Percentiles rank a stretch among this genome's conserved stretches.
Evolutionary conservation across 2,329 filamentous ascomycete genomes (phyloP).

Genomic region (Emergomyces africanus): DNA sequence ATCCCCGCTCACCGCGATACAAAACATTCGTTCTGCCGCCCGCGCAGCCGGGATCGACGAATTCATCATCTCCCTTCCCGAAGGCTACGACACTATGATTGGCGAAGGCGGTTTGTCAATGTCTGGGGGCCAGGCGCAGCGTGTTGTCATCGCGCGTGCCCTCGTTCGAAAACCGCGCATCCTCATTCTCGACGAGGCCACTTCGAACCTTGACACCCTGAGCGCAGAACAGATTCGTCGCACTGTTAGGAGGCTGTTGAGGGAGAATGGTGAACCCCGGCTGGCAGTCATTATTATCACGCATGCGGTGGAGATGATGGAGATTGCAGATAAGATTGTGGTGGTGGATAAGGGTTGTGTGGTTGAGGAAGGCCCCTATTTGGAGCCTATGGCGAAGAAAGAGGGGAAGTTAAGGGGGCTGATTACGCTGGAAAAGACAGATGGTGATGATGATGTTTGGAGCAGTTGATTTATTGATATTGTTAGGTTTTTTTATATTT

Average conservation of each 20-base stretch:
- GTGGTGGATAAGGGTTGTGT: constrained; percentile 56
- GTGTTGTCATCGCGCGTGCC: constrained; percentile 68
- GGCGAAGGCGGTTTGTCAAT: constrained; percentile 64
- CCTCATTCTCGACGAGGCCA: constrained; percentile 77
- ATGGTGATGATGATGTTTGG: constrained; percentile 6
- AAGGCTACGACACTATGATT: constrained; percentile 58
- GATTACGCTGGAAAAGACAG: constrained; percentile 26
- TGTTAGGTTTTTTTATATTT: not conserved
- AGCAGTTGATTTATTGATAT: not conserved
- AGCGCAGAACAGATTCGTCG: constrained; percentile 52
- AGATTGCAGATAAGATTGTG: constrained; percentile 57
- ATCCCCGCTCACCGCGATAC: constrained; percentile 37
- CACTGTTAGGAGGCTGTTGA: constrained; percentile 46
- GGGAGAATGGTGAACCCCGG: constrained; percentile 15
- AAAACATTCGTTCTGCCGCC: constrained; percentile 42
- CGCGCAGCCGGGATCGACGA: constrained; percentile 54
- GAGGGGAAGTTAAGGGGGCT: constrained; percentile 37
- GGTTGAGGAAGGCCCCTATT: constrained; percentile 57
- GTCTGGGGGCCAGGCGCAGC: constrained; percentile 72
- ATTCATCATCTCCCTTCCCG: constrained; percentile 59
- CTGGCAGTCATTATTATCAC: constrained; percentile 72
- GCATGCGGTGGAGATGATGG: constrained; percentile 78
- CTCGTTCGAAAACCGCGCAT: constrained; percentile 58
- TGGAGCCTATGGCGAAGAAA: constrained; percentile 38
- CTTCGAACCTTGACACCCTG: constrained; percentile 61